phyloP scores from a whole-genome alignment of 164 flowering plant species.

The Chimonanthus praecox region DNA sequence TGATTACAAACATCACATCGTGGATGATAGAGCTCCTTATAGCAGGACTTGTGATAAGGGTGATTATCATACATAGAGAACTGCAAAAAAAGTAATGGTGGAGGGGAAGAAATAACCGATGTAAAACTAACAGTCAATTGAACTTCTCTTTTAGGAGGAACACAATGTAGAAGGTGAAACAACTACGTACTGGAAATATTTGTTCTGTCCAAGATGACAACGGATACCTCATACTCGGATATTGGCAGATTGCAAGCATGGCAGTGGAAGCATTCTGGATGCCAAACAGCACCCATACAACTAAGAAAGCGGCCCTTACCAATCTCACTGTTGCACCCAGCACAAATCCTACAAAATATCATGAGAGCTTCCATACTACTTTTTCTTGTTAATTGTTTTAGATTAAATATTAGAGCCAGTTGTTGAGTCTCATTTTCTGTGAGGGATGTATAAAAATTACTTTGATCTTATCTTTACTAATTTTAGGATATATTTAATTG shows the following conservation, averaged over 20 bases:
- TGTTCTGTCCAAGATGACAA: not conserved
- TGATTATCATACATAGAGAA: slow-evolving; percentile 75
- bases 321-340: slow-evolving; percentile 82
- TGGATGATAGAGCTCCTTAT: slow-evolving; percentile 83
- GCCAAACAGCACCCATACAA: slow-evolving; percentile 92
- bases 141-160: not conserved
- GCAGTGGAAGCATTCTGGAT: slow-evolving; percentile 94
- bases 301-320: slow-evolving; percentile 86
- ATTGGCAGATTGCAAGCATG: slow-evolving; percentile 75
- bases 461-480: no score
- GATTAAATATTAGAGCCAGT: no score
- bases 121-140: not conserved
- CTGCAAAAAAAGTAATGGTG: slow-evolving; percentile 32
- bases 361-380: no score
- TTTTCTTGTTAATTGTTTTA: no score
- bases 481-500: no score
- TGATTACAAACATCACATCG: slow-evolving; percentile 89
- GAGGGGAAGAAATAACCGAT: slow-evolving; percentile 8
- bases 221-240: slow-evolving; percentile 80
- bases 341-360: slow-evolving; percentile 60
- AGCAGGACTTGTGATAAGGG: slow-evolving; percentile 90
- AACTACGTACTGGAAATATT: not conserved
- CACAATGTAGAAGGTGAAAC: not conserved
- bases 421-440: no score
- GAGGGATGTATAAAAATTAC: no score